These are phyloP conservation scores for Anisodus acutangulus DNA, from an alignment of 257 asterid genomes.

Conservation along the genomic window DNA sequence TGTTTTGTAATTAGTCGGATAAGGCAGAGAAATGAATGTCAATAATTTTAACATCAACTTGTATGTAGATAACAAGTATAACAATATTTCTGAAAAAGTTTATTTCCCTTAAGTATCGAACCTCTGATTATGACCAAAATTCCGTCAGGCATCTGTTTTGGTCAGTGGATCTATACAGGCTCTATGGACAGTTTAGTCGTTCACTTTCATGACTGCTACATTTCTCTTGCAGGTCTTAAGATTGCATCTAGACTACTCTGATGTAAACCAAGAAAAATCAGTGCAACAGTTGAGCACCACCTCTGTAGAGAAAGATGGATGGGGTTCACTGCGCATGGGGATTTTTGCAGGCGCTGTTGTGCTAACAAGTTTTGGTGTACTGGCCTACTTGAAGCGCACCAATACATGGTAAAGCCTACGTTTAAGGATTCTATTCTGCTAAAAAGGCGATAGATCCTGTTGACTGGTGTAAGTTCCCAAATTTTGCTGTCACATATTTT, in stretches of 20 bases:
- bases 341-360: slow-evolving; percentile 69
- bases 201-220: background rate
- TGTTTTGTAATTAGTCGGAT: background rate
- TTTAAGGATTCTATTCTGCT: background rate
- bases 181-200: background rate
- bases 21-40: background rate
- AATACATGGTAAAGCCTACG: slow-evolving; percentile 39
- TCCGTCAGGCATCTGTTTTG: background rate
- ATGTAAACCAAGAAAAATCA: slow-evolving; percentile 36
- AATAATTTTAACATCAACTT: background rate
- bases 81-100: background rate
- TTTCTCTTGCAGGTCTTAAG: slow-evolving; percentile 61
- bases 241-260: slow-evolving; percentile 60
- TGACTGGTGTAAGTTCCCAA: background rate
- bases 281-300: slow-evolving; percentile 32
- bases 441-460: background rate
- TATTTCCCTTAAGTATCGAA: background rate
- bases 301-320: slow-evolving; percentile 42
- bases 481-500: background rate
- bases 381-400: slow-evolving; percentile 69
- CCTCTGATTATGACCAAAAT: slow-evolving; percentile 1
- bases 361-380: slow-evolving; percentile 62
- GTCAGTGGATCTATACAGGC: slow-evolving; percentile 1
- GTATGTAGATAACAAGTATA: background rate
- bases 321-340: slow-evolving; percentile 41